These are phyloP conservation scores for Spinacia oleracea DNA, from an alignment of 179 eudicot species.

Conservation along the genomic window DNA sequence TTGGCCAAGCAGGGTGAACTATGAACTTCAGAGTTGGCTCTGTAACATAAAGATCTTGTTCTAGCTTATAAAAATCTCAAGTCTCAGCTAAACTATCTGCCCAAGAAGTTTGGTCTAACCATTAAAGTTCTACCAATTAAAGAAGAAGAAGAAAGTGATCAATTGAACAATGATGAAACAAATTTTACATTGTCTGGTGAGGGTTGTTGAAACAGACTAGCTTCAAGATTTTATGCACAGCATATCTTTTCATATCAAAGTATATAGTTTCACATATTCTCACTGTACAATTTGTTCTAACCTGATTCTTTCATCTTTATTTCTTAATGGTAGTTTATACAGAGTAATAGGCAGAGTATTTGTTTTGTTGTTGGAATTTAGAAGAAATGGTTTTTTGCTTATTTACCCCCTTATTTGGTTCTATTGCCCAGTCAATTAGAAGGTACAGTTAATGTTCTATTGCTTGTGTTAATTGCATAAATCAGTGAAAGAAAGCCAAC, in stretches of 20 bases:
- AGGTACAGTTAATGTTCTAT: not conserved
- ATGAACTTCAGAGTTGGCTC: too few relatives aligned
- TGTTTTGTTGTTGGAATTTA: not conserved
- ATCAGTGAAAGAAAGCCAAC: conserved; percentile 12
- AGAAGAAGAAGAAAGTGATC: conserved; percentile 34
- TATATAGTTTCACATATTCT: not conserved
- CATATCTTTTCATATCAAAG: not conserved
- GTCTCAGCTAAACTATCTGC: conserved; percentile 29
- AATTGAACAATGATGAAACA: conserved; percentile 30
- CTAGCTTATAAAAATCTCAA: conserved; percentile 63
- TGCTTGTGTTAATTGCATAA: conserved; percentile 24
- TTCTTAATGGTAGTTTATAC: not conserved
- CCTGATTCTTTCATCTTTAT: not conserved
- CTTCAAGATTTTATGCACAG: not conserved
- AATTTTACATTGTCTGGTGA: conserved; percentile 44
- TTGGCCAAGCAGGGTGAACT: too few relatives aligned
- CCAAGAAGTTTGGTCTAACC: not conserved
- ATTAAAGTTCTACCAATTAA: not conserved
- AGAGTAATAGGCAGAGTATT: not conserved
- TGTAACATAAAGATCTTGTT: conserved; percentile 41
- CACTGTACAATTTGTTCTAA: too few relatives aligned
- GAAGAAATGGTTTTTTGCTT: too few relatives aligned
- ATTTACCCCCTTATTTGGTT: too few relatives aligned
- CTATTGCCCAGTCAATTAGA: too few relatives aligned
- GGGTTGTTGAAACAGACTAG: conserved; percentile 1